Percentiles rank a stretch among this genome's conserved stretches.
phyloP scores from a whole-genome alignment of 1,139 yeast genomes.

The Candida tropicalis region DNA sequence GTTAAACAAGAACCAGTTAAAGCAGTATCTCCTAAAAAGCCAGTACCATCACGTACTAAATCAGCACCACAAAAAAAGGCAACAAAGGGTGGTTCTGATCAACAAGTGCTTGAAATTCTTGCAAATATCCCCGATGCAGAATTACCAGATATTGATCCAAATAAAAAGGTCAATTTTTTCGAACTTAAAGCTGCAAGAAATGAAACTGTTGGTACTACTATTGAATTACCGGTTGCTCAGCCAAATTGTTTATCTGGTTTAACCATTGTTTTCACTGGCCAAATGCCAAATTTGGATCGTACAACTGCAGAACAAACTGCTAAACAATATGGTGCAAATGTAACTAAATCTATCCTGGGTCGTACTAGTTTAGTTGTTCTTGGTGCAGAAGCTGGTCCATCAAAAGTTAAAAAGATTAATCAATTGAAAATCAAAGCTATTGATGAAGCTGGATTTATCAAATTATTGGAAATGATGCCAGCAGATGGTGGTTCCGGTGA shows the following conservation, averaged over 20 bases:
- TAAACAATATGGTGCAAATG: conserved; percentile 90
- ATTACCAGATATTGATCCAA: conserved; percentile 54
- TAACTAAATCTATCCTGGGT: conserved; percentile 82
- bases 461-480: conserved; percentile 79
- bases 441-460: conserved; percentile 82
- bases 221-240: conserved; percentile 70
- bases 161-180: conserved; percentile 56
- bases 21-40: not conserved
- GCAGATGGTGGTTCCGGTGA: conserved; percentile 87
- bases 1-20: conserved; percentile 11
- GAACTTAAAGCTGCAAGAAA: conserved; percentile 24
- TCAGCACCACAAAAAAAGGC: conserved; percentile 13
- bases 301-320: conserved; percentile 76
- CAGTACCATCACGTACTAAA: not conserved
- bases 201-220: conserved; percentile 34
- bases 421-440: conserved; percentile 76
- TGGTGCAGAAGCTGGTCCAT: conserved; percentile 97
- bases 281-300: conserved; percentile 77
- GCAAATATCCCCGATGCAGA: conserved; percentile 69
- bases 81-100: conserved; percentile 5
- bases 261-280: conserved; percentile 93
- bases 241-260: conserved; percentile 85
- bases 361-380: conserved; percentile 87
- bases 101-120: conserved; percentile 56
- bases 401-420: conserved; percentile 82